phyloP scores from a whole-genome alignment of 2,329 filamentous ascomycete genomes.

The Lachnellula hyalina region DNA sequence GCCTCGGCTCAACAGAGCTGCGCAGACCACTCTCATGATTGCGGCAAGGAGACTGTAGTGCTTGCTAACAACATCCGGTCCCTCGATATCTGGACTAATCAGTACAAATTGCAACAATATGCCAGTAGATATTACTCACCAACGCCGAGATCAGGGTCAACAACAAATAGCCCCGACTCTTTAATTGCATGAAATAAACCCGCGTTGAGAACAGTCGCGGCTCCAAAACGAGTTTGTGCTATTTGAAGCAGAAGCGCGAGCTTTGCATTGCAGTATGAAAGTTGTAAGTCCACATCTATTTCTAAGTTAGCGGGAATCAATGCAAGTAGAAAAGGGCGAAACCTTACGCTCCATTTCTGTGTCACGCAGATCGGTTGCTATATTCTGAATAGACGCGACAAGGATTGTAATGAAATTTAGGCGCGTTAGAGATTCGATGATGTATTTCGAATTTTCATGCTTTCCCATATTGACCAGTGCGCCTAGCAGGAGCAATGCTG shows the following conservation, averaged over 20 bases:
- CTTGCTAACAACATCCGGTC: slow-evolving; percentile 24
- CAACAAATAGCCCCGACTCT: slow-evolving; percentile 77
- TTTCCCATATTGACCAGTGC: slow-evolving; percentile 69
- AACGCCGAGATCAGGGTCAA: slow-evolving; percentile 87
- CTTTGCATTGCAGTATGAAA: slow-evolving; percentile 58
- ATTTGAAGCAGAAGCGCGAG: slow-evolving; percentile 79
- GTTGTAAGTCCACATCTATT: slow-evolving; percentile 34
- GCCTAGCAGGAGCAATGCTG: slow-evolving; percentile 79
- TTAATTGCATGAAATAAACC: slow-evolving; percentile 80
- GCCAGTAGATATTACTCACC: slow-evolving; percentile 36
- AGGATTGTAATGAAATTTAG: slow-evolving; percentile 90
- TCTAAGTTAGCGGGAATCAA: slow-evolving; percentile 7
- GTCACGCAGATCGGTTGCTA: slow-evolving; percentile 67
- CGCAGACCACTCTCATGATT: slow-evolving; percentile 74
- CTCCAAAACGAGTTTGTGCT: slow-evolving; percentile 77
- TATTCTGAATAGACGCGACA: slow-evolving; percentile 76
- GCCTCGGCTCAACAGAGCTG: slow-evolving; percentile 75
- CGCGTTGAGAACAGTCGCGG: slow-evolving; percentile 79
- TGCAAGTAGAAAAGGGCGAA: neutral
- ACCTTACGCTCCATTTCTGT: slow-evolving; percentile 50
- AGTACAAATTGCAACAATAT: neutral
- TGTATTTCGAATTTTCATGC: slow-evolving; percentile 63
- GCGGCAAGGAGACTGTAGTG: slow-evolving; percentile 73
- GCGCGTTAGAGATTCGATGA: slow-evolving; percentile 74
- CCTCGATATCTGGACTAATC: slow-evolving; percentile 27